Conservation (phyloP, 495 filamentous ascomycete species). For the Penicillium turbatum region DNA sequence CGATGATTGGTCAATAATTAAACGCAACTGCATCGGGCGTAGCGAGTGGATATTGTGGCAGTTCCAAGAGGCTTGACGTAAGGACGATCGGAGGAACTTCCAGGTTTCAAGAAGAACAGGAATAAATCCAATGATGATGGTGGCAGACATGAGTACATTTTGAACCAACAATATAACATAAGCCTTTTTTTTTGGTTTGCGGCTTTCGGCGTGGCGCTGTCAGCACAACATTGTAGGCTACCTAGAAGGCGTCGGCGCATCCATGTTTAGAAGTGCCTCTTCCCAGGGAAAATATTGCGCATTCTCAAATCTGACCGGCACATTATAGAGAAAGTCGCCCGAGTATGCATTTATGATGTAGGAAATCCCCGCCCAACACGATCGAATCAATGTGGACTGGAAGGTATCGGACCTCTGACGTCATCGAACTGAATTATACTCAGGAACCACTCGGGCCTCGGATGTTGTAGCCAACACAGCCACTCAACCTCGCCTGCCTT, state of each 20-base stretch:
- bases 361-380: neutral
- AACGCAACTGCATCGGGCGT: neutral
- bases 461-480: neutral
- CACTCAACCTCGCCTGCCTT: no score
- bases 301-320: neutral
- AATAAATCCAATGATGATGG: neutral
- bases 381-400: neutral
- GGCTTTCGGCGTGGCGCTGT: conserved; percentile 8
- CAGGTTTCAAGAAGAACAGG: neutral
- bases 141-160: neutral
- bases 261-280: neutral
- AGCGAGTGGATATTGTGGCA: conserved; percentile 9
- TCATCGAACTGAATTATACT: conserved; percentile 18
- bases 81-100: neutral
- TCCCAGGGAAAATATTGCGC: neutral
- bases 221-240: neutral
- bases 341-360: no score
- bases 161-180: neutral
- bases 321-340: neutral
- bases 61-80: conserved; percentile 8
- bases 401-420: conserved; percentile 8
- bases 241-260: neutral
- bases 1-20: conserved; percentile 15
- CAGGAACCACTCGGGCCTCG: conserved; percentile 16
- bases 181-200: neutral